Evolutionary conservation across 176 grass and related monocot species (phyloP).

Genomic region (Melocanna baccifera): DNA sequence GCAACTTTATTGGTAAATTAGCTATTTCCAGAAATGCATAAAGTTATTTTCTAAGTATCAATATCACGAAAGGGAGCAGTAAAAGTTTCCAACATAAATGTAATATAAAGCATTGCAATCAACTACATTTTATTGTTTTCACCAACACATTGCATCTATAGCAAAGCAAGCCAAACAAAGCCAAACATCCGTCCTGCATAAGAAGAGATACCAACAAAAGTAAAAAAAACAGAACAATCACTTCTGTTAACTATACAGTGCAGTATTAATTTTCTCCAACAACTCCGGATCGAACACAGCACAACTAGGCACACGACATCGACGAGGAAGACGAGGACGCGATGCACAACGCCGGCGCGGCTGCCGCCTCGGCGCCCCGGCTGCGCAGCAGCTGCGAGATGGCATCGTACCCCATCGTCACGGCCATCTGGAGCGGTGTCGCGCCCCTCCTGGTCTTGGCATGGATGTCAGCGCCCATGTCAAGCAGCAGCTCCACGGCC

Average conservation of each 20-base stretch:
- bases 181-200: background rate
- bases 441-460: conserved; percentile 57
- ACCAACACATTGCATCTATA: background rate
- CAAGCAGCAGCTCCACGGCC: conserved; percentile 68
- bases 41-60: background rate
- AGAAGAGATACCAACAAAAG: background rate
- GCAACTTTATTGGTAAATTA: background rate
- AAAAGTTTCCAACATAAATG: background rate
- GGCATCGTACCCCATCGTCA: conserved; percentile 55
- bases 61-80: background rate
- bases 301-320: conserved; percentile 44
- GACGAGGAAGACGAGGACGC: conserved; percentile 65
- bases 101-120: background rate
- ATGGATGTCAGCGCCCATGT: conserved; percentile 71
- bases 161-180: background rate
- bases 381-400: conserved; percentile 53
- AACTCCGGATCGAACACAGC: background rate
- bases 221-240: background rate
- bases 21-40: background rate
- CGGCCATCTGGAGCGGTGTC: conserved; percentile 71
- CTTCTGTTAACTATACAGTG: background rate
- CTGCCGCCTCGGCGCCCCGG: conserved; percentile 40
- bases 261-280: background rate
- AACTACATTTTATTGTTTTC: background rate
- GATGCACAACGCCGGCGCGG: conserved; percentile 26